Percentiles rank a stretch among this genome's conserved stretches.
phyloP scores from a whole-genome alignment of 225 moss, liverwort and hornwort species.

The Polytrichum formosum region DNA sequence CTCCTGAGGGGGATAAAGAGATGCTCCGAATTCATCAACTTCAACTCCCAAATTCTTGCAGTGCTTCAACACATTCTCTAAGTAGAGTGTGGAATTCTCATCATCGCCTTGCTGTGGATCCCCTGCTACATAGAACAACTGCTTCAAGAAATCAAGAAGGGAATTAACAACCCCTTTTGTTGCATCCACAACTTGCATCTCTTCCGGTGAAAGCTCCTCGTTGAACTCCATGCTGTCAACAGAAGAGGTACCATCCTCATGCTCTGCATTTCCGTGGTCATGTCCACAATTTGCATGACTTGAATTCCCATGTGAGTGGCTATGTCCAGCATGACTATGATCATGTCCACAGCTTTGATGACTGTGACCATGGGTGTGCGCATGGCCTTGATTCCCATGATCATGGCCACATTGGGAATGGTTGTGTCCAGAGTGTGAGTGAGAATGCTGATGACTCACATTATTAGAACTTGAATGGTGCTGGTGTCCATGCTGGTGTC shows the following conservation, averaged over 20 bases:
- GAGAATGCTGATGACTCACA: conserved; percentile 1
- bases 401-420: conserved; percentile 32
- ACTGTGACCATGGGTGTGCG: conserved; percentile 8
- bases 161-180: conserved; percentile 44
- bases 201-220: conserved; percentile 53
- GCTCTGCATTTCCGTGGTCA: conserved; percentile 12
- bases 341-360: conserved; percentile 21
- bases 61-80: conserved; percentile 44
- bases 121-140: conserved; percentile 57
- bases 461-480: conserved; percentile 9
- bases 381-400: conserved; percentile 21
- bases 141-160: conserved; percentile 43
- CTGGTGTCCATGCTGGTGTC: conserved; percentile 23
- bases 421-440: conserved; percentile 7
- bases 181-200: conserved; percentile 50
- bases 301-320: conserved; percentile 23
- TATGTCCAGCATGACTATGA: conserved; percentile 29
- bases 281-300: conserved; percentile 32
- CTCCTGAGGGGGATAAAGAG: conserved; percentile 65
- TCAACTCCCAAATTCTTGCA: conserved; percentile 47
- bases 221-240: conserved; percentile 50
- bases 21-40: conserved; percentile 59
- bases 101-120: conserved; percentile 52
- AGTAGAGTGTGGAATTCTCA: conserved; percentile 34
- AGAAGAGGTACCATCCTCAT: conserved; percentile 31